Base-by-base conservation (phyloP, 2,329 filamentous ascomycete genomes). In the Cadophora sp. region DNA sequence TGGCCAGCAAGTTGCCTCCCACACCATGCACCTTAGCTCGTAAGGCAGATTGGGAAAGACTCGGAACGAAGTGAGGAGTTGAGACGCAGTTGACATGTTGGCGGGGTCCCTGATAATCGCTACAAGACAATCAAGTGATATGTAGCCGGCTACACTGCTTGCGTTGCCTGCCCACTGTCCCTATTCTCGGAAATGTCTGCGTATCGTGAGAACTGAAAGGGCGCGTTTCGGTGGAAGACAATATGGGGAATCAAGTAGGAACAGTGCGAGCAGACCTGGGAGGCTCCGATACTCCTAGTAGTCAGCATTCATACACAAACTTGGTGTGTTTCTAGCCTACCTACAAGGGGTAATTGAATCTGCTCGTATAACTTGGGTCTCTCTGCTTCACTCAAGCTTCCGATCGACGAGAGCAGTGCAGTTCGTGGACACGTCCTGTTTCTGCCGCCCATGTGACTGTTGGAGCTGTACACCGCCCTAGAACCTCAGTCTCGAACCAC, bases 21-120 rank as follows among this genome's bases (percentile, higher is more conserved):
- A 74, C 50, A 74, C 69, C 12, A 66, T 62, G 16, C 64, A 58
- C 24, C 72, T 66, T 1, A 73, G 37, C 29, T 75, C 73, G 26
- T 66, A 64, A 1, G 73, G 73, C n/a, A 75, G 69, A 4, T 55
- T 65, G 22, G 64, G 34, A 31, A 74, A 74, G 26, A 62, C 9
- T 5, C 64, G 69, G 24, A 74, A 74, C 19, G 69, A 62, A 46
- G 27, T 64, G 37, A 56, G 65, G 16, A 48, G 48, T 40, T n/a
- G 22, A 8, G 48, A 53, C 19, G 27, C 51, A 51, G 62, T 19
- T 24, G 50, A 46, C 62, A 64, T 64, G 34, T 48, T 31, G n/a
- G 37, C 24, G 8, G 48, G 8, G 12, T 24, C 4, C 22, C 2
- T 19, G 37, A 19, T 1, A 40, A 12, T 43, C 22, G 22, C 12